Evolutionary conservation across 352 stramenopile species (phyloP).

Genomic region (Phytopythium mirpurense): DNA sequence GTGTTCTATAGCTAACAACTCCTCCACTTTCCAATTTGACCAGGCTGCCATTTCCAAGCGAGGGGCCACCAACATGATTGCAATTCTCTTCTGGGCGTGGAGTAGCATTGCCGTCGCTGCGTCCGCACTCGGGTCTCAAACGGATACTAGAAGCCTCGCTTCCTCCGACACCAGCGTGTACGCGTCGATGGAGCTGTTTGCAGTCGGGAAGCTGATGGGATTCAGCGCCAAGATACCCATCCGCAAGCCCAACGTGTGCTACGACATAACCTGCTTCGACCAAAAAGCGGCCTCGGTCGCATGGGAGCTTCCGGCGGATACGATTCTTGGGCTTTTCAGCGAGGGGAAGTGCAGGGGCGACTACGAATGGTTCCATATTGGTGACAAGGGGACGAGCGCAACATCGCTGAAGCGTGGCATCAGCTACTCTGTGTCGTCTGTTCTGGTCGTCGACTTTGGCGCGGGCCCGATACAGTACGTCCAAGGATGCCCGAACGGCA

Average conservation of each 20-base stretch:
- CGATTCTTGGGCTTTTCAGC: conserved; percentile 8
- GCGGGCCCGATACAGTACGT: not conserved
- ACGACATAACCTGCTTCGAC: conserved; percentile 16
- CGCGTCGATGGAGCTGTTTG: not conserved
- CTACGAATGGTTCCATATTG: not conserved
- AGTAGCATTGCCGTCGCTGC: not conserved
- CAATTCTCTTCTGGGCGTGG: not conserved
- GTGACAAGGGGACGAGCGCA: not conserved
- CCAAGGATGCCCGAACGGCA: not conserved
- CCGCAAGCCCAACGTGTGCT: conserved; percentile 5
- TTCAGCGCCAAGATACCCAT: not conserved
- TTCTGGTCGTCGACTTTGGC: not conserved
- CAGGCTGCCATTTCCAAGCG: not conserved
- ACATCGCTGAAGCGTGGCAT: not conserved
- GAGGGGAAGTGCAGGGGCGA: not conserved
- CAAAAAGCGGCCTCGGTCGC: conserved; percentile 6
- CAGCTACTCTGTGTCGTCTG: too few species aligned
- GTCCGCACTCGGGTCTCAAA: too few species aligned
- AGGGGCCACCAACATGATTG: not conserved
- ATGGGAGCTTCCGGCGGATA: conserved; percentile 2
- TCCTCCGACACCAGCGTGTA: not conserved
- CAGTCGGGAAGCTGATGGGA: not conserved
- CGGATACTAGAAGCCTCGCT: not conserved
- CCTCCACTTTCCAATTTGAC: too few species aligned
- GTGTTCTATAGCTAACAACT: too few species aligned